A percentile compares a stretch with the other conserved stretches of the same genome.
Evolutionary conservation across 768 basidiomycete genomes (phyloP).

Genomic region (Myochromella boudieri): DNA sequence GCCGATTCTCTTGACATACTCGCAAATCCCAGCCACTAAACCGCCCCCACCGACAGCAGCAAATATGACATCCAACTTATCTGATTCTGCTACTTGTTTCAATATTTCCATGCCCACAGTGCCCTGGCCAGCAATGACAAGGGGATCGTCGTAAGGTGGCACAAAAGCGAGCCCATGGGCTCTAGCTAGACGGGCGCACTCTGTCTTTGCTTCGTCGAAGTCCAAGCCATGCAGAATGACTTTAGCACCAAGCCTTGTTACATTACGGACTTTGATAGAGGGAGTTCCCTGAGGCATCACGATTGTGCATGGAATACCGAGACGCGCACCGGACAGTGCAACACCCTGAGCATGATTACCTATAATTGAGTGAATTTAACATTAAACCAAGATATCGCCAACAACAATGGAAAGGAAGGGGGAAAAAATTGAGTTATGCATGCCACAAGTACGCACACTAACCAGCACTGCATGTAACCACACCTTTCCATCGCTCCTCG

Average conservation of each 20-base stretch:
- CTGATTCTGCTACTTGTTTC: slow-evolving; percentile 79
- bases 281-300: slow-evolving; percentile 97
- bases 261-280: slow-evolving; percentile 93
- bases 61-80: slow-evolving; percentile 82
- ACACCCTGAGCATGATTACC: slow-evolving; percentile 99
- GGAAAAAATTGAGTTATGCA: slow-evolving; percentile 10
- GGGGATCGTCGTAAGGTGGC: slow-evolving; percentile 96
- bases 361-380: slow-evolving; percentile 27
- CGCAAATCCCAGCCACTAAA: slow-evolving; percentile 83
- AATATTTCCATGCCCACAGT: slow-evolving; percentile 94
- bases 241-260: slow-evolving; percentile 91
- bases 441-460: slow-evolving; percentile 53
- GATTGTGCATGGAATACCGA: slow-evolving; percentile 95
- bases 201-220: slow-evolving; percentile 95
- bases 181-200: slow-evolving; percentile 84
- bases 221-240: slow-evolving; percentile 90
- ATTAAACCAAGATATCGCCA: neutral
- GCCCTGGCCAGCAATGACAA: slow-evolving; percentile 96
- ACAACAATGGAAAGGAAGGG: slow-evolving; percentile 7
- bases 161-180: slow-evolving; percentile 83
- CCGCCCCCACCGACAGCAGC: slow-evolving; percentile 95
- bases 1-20: slow-evolving; percentile 93
- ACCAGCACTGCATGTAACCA: slow-evolving; percentile 98
- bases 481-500: slow-evolving; percentile 96
- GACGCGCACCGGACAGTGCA: slow-evolving; percentile 85